Evolutionary conservation across 768 basidiomycete genomes (phyloP).

Genomic region (Auricularia cornea): DNA sequence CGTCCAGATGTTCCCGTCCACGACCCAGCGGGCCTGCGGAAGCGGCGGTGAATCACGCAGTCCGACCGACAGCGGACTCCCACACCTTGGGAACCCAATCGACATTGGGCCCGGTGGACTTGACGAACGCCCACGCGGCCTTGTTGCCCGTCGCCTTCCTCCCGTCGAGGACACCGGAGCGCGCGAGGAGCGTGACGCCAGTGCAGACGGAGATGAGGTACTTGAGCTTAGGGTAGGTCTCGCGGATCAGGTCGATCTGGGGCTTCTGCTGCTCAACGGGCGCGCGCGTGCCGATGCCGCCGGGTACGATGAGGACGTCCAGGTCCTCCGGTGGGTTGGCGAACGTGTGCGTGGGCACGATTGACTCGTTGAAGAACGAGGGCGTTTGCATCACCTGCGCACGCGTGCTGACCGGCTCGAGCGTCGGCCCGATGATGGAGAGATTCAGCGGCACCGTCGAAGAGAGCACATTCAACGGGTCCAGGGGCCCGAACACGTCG

Average conservation of each 20-base stretch:
- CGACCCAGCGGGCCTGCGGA: slow-evolving; percentile 9
- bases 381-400: neutral
- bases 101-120: slow-evolving; percentile 1
- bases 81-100: slow-evolving; percentile 3
- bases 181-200: slow-evolving; percentile 6
- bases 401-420: neutral
- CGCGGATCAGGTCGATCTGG: neutral
- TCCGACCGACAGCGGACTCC: neutral
- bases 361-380: neutral
- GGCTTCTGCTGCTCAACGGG: neutral
- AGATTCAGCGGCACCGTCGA: slow-evolving; percentile 1
- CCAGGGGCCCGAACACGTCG: slow-evolving; percentile 5
- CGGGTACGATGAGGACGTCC: slow-evolving; percentile 1
- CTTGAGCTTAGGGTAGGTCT: neutral
- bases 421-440: slow-evolving; percentile 1
- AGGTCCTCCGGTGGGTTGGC: neutral
- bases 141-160: slow-evolving; percentile 9
- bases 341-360: slow-evolving; percentile 6
- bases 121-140: neutral
- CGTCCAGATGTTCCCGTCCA: slow-evolving; percentile 12
- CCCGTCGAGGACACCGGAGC: slow-evolving; percentile 8
- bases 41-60: neutral
- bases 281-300: neutral
- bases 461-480: neutral
- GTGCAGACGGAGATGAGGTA: slow-evolving; percentile 6